Conservation (phyloP, 768 basidiomycete species). For the Boletus huronensis region DNA sequence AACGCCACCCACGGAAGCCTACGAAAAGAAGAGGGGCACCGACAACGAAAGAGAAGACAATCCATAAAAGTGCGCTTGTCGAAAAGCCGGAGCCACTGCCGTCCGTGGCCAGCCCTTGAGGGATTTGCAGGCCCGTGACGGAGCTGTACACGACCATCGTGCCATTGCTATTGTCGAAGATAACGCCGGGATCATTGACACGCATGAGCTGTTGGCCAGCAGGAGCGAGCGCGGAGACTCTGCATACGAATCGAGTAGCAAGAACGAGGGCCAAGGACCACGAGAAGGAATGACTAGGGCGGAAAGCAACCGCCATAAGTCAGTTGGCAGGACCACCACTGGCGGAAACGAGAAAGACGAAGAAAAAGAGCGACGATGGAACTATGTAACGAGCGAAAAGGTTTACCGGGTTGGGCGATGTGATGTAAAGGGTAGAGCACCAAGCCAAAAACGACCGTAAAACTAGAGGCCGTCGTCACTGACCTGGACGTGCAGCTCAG, state of each 20-base stretch:
- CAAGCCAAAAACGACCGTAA: neutral
- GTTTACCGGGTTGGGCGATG: neutral
- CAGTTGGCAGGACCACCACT: constrained; percentile 14
- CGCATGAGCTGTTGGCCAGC: constrained; percentile 19
- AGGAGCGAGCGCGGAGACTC: constrained; percentile 8
- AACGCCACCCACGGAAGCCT: constrained; percentile 55
- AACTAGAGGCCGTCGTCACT: neutral
- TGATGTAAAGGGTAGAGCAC: constrained; percentile 10
- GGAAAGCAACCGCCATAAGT: constrained; percentile 28
- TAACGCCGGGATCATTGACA: constrained; percentile 29
- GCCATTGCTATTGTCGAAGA: constrained; percentile 32
- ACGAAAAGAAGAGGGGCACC: constrained; percentile 53
- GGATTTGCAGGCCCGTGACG: constrained; percentile 38
- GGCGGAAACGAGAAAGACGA: constrained; percentile 2
- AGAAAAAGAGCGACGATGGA: constrained; percentile 12
- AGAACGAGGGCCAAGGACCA: constrained; percentile 16
- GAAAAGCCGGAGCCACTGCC: constrained; percentile 52
- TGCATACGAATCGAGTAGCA: constrained; percentile 2
- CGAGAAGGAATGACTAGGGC: constrained; percentile 15
- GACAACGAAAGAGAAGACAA: constrained; percentile 46
- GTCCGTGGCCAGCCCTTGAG: constrained; percentile 57
- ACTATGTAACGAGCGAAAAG: constrained; percentile 13
- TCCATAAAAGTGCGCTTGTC: constrained; percentile 54
- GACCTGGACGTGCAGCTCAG: neutral
- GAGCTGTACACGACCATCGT: constrained; percentile 44